Base-by-base conservation (phyloP, 2,329 filamentous ascomycete genomes). In the Phyllosticta capitalensis region DNA sequence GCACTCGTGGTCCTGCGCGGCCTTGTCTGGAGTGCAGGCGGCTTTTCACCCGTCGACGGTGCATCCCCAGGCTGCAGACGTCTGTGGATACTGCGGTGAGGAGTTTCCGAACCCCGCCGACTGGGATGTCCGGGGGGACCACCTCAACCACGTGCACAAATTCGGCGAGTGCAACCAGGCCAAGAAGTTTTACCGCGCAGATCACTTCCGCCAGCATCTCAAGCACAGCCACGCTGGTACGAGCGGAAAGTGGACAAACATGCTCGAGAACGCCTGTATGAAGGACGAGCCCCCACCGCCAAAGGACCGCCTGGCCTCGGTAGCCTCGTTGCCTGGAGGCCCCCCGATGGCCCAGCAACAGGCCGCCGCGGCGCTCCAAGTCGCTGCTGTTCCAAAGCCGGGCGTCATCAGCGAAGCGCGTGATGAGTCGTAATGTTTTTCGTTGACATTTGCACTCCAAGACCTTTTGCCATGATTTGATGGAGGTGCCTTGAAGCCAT, bases 241-340 rank as follows among this genome's bases (percentile, higher is more conserved):
- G 0, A 96, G 91, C 73, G 94, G 94, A 30, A 97, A 97, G 74
- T 99, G 94, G 94, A 99, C 94, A 12, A 97, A 97, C 74, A 92
- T 96, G 81, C 80, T 99, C 33, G 94, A 99, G 72, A 95, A 90
- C 70, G 90, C 92, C 5, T 99, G 94, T 76, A 95, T 97, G 90
- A 85, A 92, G 72, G 92, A 95, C 70, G 91, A 96, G 68, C 83
- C 84, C 58, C 30, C 30, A 17, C 80, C 83, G 28, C 81, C 79
- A 54, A 74, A 76, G 64, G 72, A 74, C 61, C 70, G 72, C 30
- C 64, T 72, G 54, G 64, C 66, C 52, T 71, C 69, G 5, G 66
- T 71, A 17, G 60, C 66, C 54, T 71, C 71, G 12, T 65, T 71
- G 51, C 65, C 68, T 50, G 68, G 68, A 33, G 30, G 6, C 6